Evolutionary conservation across 1,284 basidiomycete species (phyloP).

Genomic region (Heliocybe sulcata): DNA sequence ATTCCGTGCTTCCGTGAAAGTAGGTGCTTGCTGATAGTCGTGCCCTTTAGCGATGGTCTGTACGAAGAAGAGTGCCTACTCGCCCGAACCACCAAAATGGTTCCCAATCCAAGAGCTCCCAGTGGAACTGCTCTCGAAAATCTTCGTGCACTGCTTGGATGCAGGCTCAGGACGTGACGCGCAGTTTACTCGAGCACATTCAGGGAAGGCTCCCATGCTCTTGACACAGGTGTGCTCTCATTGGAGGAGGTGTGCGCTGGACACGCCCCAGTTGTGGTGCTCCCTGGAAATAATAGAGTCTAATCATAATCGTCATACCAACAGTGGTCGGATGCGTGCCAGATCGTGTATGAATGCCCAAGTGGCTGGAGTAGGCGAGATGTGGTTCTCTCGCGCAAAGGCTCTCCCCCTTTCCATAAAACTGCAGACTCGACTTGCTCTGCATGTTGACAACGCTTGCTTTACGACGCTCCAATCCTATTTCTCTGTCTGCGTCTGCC

Average conservation of each 20-base stretch:
- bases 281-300: neutral
- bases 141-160: neutral
- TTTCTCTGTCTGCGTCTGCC: neutral
- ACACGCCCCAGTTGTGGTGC: neutral
- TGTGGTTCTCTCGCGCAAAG: neutral
- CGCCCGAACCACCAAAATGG: neutral
- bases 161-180: neutral
- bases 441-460: neutral
- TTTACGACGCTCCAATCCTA: neutral
- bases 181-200: neutral
- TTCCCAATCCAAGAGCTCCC: neutral
- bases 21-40: neutral
- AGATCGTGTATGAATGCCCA: neutral
- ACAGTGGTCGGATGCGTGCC: neutral
- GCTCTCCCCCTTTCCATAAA: neutral
- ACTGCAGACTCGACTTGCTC: neutral
- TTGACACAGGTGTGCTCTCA: neutral
- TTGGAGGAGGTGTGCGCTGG: neutral
- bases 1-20: too few species aligned
- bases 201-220: neutral
- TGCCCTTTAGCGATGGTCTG: neutral
- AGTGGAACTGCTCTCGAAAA: neutral
- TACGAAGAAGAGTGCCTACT: neutral
- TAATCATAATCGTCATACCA: neutral
- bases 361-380: neutral